Conservation (phyloP, 2,329 filamentous ascomycete genomes). For the Scedosporium aurantiacum region DNA sequence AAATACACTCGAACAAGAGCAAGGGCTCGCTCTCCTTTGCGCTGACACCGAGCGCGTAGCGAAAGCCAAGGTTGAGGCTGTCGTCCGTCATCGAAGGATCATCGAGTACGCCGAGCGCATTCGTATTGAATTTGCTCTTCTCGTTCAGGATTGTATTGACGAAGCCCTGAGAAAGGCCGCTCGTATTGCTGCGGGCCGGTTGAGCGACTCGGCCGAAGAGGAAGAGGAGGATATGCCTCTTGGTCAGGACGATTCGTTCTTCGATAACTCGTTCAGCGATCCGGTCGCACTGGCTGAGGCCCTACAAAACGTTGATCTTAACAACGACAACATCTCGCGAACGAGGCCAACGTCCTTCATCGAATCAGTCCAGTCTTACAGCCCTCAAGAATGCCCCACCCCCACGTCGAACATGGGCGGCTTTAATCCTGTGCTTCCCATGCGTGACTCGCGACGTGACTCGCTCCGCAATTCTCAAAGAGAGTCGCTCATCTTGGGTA, state of each 20-base stretch:
- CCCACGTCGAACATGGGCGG: slow-evolving; percentile 68
- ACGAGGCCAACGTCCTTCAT: slow-evolving; percentile 45
- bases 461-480: slow-evolving; percentile 11
- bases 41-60: slow-evolving; percentile 79
- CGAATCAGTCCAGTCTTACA: slow-evolving; percentile 75
- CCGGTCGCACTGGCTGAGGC: slow-evolving; percentile 47
- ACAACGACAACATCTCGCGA: slow-evolving; percentile 29
- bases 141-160: slow-evolving; percentile 93
- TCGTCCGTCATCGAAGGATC: slow-evolving; percentile 81
- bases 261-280: slow-evolving; percentile 46
- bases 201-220: slow-evolving; percentile 64
- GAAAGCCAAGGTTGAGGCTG: slow-evolving; percentile 82
- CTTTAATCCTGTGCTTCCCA: slow-evolving; percentile 1
- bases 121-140: slow-evolving; percentile 79
- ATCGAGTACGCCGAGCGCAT: slow-evolving; percentile 95
- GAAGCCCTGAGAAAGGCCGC: slow-evolving; percentile 84
- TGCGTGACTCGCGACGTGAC: slow-evolving; percentile 56
- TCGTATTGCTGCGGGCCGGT: slow-evolving; percentile 71
- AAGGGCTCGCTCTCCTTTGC: slow-evolving; percentile 78
- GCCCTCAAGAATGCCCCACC: slow-evolving; percentile 81
- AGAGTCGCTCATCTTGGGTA: slow-evolving; percentile 64
- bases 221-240: slow-evolving; percentile 38
- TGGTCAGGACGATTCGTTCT: slow-evolving; percentile 42
- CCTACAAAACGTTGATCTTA: slow-evolving; percentile 32
- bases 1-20: slow-evolving; percentile 85